phyloP scores from a whole-genome alignment of 495 filamentous ascomycete genomes.

The Margaritispora aquatica region DNA sequence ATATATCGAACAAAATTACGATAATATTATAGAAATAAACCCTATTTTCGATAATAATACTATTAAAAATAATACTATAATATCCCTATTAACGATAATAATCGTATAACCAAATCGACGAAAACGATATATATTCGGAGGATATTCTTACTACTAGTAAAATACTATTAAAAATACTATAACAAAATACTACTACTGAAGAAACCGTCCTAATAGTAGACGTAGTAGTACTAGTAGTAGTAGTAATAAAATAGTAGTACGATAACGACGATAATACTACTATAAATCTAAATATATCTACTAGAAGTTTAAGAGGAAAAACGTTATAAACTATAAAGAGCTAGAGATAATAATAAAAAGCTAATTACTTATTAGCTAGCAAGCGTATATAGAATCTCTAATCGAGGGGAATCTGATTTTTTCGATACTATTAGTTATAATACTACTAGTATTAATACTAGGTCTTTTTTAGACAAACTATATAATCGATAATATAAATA shows the following conservation, averaged over 20 bases:
- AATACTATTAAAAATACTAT: neutral
- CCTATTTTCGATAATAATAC: neutral
- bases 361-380: neutral
- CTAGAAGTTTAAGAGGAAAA: no score
- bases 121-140: neutral
- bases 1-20: constrained; percentile 3
- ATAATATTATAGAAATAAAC: constrained; percentile 7
- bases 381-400: neutral
- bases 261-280: no score
- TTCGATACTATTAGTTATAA: neutral
- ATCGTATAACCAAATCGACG: neutral
- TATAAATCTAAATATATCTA: no score
- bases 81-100: neutral
- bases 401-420: neutral
- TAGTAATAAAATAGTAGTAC: neutral
- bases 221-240: neutral
- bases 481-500: neutral
- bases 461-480: neutral
- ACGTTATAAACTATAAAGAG: neutral
- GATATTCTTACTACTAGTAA: neutral
- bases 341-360: no score
- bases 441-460: neutral
- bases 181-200: neutral
- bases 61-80: neutral
- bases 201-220: neutral